Evolutionary conservation across 2,329 filamentous ascomycete genomes (phyloP).

Genomic region (Fonsecaea nubica): DNA sequence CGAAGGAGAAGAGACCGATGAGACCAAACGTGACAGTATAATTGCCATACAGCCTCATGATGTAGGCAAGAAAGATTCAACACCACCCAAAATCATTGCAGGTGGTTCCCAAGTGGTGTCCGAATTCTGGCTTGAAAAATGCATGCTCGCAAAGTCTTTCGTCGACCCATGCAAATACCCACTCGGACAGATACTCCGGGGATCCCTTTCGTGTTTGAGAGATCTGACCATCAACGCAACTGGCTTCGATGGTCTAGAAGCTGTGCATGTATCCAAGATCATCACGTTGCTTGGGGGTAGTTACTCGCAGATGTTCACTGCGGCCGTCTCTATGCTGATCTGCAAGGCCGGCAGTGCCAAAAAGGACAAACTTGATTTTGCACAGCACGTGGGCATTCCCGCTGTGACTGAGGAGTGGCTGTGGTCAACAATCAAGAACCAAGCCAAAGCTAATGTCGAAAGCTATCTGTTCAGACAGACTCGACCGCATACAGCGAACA

Average conservation of each 20-base stretch:
- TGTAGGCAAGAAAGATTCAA: slow-evolving; percentile 44
- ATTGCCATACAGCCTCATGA: slow-evolving; percentile 56
- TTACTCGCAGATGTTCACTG: slow-evolving; percentile 79
- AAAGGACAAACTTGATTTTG: slow-evolving; percentile 79
- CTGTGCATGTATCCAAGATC: slow-evolving; percentile 81
- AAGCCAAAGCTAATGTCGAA: slow-evolving; percentile 45
- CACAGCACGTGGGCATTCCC: slow-evolving; percentile 75
- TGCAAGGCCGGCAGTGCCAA: slow-evolving; percentile 65
- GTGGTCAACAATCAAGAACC: slow-evolving; percentile 73
- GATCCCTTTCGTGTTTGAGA: slow-evolving; percentile 74
- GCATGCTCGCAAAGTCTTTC: slow-evolving; percentile 76
- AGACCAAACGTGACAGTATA: slow-evolving; percentile 37
- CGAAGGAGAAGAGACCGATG: slow-evolving; percentile 44
- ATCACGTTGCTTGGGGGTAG: slow-evolving; percentile 76
- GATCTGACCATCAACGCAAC: slow-evolving; percentile 78
- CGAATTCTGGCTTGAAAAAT: slow-evolving; percentile 92
- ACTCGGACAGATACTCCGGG: slow-evolving; percentile 76
- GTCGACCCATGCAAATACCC: slow-evolving; percentile 72
- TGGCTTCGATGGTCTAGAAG: slow-evolving; percentile 81
- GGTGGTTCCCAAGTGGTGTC: slow-evolving; percentile 63
- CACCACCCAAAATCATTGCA: slow-evolving; percentile 41
- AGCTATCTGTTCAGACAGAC: slow-evolving; percentile 24
- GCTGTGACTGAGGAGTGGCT: slow-evolving; percentile 85
- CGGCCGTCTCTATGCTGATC: slow-evolving; percentile 77
- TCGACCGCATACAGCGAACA: background rate